Percentiles rank a stretch among this genome's conserved stretches.
phyloP scores from a whole-genome alignment of 768 basidiomycete genomes.

The Suillus variegatus region DNA sequence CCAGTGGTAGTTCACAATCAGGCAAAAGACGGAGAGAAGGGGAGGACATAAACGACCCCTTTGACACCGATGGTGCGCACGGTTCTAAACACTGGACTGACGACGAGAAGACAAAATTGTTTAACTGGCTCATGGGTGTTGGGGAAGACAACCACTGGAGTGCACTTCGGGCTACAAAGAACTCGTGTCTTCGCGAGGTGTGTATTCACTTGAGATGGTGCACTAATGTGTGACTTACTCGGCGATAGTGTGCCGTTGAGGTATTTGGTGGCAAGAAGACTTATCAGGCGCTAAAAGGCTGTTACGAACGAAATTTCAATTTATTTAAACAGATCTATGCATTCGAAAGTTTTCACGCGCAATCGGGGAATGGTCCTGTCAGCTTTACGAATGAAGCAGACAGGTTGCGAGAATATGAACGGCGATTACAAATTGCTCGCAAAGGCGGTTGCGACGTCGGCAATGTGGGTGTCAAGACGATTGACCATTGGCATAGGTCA shows the following conservation, averaged over 20 bases:
- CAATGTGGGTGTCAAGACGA: slow-evolving; percentile 68
- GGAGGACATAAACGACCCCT: slow-evolving; percentile 29
- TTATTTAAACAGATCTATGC: slow-evolving; percentile 81
- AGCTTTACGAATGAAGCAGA: slow-evolving; percentile 56
- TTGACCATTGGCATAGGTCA: slow-evolving; percentile 78
- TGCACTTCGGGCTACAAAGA: slow-evolving; percentile 75
- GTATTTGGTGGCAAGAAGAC: slow-evolving; percentile 79
- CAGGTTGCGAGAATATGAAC: slow-evolving; percentile 69
- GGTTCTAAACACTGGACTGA: slow-evolving; percentile 87
- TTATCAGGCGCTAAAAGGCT: slow-evolving; percentile 82
- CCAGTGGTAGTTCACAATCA: slow-evolving; percentile 23
- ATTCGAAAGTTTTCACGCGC: slow-evolving; percentile 53
- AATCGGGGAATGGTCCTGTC: slow-evolving; percentile 39
- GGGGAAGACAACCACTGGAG: slow-evolving; percentile 79
- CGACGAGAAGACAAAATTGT: slow-evolving; percentile 77
- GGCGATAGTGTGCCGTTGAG: slow-evolving; percentile 61
- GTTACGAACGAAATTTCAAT: slow-evolving; percentile 84
- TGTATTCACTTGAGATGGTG: slow-evolving; percentile 10
- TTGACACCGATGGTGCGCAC: slow-evolving; percentile 41
- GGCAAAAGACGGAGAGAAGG: slow-evolving; percentile 33
- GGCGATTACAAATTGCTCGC: slow-evolving; percentile 65
- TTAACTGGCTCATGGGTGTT: slow-evolving; percentile 75
- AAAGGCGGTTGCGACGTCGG: slow-evolving; percentile 70
- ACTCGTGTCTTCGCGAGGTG: slow-evolving; percentile 81
- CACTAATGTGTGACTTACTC: slow-evolving; percentile 3